Evolutionary conservation across 345 rosid genomes (phyloP).

Genomic region (Jatropha curcas): DNA sequence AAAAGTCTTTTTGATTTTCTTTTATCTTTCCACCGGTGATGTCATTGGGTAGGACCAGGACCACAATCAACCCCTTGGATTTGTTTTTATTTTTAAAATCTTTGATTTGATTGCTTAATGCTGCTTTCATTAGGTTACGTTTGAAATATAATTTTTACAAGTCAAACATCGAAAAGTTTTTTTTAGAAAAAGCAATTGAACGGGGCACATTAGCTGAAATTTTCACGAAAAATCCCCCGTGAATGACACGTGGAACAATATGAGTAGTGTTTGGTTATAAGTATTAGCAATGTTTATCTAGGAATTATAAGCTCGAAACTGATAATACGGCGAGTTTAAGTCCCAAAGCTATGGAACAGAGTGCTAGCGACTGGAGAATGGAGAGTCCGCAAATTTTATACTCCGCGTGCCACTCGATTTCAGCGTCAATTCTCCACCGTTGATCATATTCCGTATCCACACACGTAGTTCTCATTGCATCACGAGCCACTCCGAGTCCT

Average conservation of each 20-base stretch:
- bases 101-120: too few species aligned
- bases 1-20: conserved; percentile 14
- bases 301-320: conserved; percentile 17
- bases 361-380: conserved; percentile 25
- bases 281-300: neutral
- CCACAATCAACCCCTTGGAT: neutral
- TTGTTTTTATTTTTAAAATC: too few species aligned
- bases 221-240: neutral
- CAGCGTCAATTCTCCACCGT: conserved; percentile 40
- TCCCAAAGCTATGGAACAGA: conserved; percentile 47
- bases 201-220: neutral
- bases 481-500: conserved; percentile 25
- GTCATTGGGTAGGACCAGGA: neutral
- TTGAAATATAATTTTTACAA: neutral
- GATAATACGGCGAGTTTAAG: conserved; percentile 44
- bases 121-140: too few species aligned
- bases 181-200: too few species aligned
- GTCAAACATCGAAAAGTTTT: too few species aligned
- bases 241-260: conserved; percentile 13
- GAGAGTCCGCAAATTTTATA: neutral
- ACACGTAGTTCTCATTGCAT: conserved; percentile 33
- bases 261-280: neutral
- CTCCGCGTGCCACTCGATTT: conserved; percentile 53
- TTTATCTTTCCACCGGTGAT: neutral
- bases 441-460: conserved; percentile 40